These are phyloP conservation scores for Articulospora tetracladia DNA, from an alignment of 495 filamentous ascomycete genomes.

Conservation along the genomic window DNA sequence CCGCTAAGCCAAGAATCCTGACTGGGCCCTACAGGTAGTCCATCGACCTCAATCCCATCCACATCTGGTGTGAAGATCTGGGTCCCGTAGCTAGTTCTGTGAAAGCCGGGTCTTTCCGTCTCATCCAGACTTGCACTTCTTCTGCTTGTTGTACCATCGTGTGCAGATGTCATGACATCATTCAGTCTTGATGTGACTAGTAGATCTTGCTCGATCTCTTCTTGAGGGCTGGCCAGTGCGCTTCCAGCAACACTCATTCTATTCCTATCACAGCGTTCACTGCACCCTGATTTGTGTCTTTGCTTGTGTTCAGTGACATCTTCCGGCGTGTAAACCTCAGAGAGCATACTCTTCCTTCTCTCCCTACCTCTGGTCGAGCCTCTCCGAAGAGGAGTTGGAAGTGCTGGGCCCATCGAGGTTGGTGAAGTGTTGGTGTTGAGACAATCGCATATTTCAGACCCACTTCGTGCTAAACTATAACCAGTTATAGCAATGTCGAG, in stretches of 20 bases:
- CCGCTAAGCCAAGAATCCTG: constrained; percentile 13
- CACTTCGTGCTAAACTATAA: background rate
- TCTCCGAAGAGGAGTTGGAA: constrained; percentile 1
- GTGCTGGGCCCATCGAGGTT: background rate
- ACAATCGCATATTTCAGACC: background rate
- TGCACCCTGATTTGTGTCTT: background rate
- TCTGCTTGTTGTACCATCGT: background rate
- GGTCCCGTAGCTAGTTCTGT: constrained; percentile 19
- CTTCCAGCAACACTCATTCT: constrained; percentile 9
- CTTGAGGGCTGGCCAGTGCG: constrained; percentile 9
- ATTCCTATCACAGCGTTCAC: constrained; percentile 1
- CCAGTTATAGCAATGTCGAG: background rate
- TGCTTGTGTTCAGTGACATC: background rate
- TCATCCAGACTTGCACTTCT: constrained; percentile 1
- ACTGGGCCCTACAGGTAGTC: constrained; percentile 22
- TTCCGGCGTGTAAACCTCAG: constrained; percentile 23
- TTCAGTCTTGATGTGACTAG: background rate
- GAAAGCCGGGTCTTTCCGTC: constrained; percentile 5
- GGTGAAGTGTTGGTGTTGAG: background rate
- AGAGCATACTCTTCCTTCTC: constrained; percentile 23
- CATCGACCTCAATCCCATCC: constrained; percentile 23
- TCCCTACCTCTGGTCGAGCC: constrained; percentile 5
- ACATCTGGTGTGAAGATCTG: constrained; percentile 17
- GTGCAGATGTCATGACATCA: background rate
- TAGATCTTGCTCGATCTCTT: background rate